Conservation (phyloP, 352 stramenopile genomes). For the Phytophthora brassicae region DNA sequence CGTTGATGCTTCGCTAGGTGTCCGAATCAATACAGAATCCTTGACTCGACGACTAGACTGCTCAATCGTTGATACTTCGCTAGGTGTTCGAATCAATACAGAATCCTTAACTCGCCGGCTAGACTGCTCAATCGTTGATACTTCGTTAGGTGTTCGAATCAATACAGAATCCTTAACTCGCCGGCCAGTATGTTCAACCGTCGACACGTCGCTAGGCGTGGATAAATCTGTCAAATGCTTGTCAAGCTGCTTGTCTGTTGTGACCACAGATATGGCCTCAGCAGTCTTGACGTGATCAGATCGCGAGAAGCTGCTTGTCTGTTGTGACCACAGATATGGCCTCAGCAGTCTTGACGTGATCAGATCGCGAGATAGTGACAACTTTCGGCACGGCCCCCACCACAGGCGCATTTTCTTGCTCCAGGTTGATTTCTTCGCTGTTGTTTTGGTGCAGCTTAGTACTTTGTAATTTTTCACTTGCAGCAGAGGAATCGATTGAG, state of each 20-base stretch:
- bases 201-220: too few species aligned
- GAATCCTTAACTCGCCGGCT: constrained; percentile 20
- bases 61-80: constrained; percentile 30
- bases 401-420: not conserved
- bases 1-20: constrained; percentile 30
- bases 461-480: not conserved
- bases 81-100: constrained; percentile 11
- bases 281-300: not conserved
- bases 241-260: constrained; percentile 6
- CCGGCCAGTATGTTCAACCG: too few species aligned
- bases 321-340: not conserved
- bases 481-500: not conserved
- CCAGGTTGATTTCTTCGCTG: not conserved
- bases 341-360: constrained; percentile 2
- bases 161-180: too few species aligned
- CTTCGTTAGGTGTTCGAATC: too few species aligned
- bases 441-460: not conserved
- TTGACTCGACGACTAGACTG: constrained; percentile 20
- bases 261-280: not conserved
- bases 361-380: not conserved
- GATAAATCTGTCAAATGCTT: constrained; percentile 12
- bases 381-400: too few species aligned
- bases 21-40: constrained; percentile 14
- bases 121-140: constrained; percentile 26
- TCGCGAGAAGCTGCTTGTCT: constrained; percentile 2